These are phyloP conservation scores for Aspergillus nanangensis DNA, from an alignment of 495 filamentous ascomycete genomes.

Conservation along the genomic window DNA sequence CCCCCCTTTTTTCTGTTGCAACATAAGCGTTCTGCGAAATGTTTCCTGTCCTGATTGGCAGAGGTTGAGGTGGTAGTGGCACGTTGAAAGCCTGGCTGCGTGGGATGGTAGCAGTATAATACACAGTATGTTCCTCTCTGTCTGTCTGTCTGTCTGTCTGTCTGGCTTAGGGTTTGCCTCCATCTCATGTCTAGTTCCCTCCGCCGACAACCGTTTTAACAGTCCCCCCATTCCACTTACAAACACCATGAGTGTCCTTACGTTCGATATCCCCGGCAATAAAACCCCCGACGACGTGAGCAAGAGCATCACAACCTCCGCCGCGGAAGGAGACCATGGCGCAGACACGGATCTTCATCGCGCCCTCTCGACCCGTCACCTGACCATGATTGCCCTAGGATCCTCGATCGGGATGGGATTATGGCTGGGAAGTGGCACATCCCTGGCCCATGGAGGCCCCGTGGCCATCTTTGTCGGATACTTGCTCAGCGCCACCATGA, in stretches of 20 bases:
- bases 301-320: conserved; percentile 1
- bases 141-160: no score
- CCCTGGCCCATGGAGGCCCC: conserved; percentile 19
- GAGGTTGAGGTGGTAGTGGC: no score
- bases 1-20: no score
- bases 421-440: conserved; percentile 22
- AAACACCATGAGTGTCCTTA: background rate
- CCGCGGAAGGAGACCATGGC: conserved; percentile 12
- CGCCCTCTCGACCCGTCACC: conserved; percentile 24
- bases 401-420: conserved; percentile 29
- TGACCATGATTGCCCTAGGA: conserved; percentile 30
- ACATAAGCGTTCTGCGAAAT: no score
- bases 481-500: conserved; percentile 27
- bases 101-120: no score
- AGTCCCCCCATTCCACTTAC: no score
- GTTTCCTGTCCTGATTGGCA: no score
- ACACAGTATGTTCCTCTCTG: no score
- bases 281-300: conserved; percentile 3
- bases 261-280: background rate
- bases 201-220: no score
- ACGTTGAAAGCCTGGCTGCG: no score
- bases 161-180: no score
- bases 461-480: conserved; percentile 47
- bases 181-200: no score
- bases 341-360: conserved; percentile 24